Evolutionary conservation across 257 asterid genomes (phyloP), one percentile per base, ranked within the genome.

Genomic region (Capsicum rhomboideum): DNA sequence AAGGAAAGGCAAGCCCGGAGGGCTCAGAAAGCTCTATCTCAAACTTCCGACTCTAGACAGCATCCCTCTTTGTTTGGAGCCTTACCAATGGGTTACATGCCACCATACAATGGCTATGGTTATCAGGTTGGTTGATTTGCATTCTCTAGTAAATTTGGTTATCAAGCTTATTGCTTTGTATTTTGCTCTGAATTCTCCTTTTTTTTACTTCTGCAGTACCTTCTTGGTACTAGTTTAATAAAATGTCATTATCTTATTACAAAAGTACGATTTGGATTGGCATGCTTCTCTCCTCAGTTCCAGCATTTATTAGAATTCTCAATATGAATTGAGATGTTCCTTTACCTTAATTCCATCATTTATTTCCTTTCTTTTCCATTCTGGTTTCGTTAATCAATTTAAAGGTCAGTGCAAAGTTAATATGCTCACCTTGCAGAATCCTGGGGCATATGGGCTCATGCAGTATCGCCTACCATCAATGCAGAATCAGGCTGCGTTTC

Each of bases 1-100:
- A 97, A 97, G 89, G 99, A 97, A 91, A 91, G 98, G 83, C 95
- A 90, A 83, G 91, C 98, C 64, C 91, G 98, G 85, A 93, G 91
- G 90, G 98, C 97, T 78, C 99, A 97, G 86, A 96, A 93, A 88
- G 92, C 97, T 82, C 87, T 93, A 83, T 91, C 96, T 18, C 92
- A 88, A 82, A 87, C 91, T 20, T 86, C 95, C 1, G 97, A 93
- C 63, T 87, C 94, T 64, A 88, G 93, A 83, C 97, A 91, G 83
- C 98, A 91, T 83, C 93, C 96, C 61, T 89, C 98, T 63, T 28
- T 95, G 71, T 92, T 87, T 64, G 98, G 98, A 83, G 92, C 98
- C 69, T 75, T 95, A 80, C 97, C 98, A 20, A 86, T 97, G 97
- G 96, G 97, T 81, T 95, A 97, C 86, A 85, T 95, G 88, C 93